These are phyloP conservation scores for Daedaleopsis nitida DNA, from an alignment of 768 basidiomycete genomes.

Conservation along the genomic window DNA sequence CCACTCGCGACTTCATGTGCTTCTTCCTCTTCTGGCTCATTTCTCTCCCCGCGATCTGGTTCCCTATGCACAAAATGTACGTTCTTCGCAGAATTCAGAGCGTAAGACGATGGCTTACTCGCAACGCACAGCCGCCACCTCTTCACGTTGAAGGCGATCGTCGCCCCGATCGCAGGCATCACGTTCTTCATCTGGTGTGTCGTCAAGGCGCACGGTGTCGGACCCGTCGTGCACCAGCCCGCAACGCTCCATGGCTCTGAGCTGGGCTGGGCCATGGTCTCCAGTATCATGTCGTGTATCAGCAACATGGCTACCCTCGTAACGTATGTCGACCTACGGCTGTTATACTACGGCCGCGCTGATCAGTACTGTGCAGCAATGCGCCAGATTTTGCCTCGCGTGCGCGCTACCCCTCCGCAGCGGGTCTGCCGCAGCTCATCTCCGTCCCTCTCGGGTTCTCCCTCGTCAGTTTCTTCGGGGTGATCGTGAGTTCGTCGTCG, in stretches of 20 bases:
- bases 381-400: constrained; percentile 78
- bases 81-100: constrained; percentile 27
- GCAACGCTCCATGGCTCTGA: constrained; percentile 63
- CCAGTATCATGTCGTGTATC: constrained; percentile 74
- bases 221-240: constrained; percentile 70
- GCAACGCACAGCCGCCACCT: constrained; percentile 59
- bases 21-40: constrained; percentile 90
- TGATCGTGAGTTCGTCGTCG: constrained; percentile 80
- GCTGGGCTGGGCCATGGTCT: constrained; percentile 76
- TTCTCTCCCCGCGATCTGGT: constrained; percentile 79
- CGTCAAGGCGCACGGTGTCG: constrained; percentile 74
- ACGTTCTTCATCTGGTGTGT: constrained; percentile 80
- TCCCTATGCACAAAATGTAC: constrained; percentile 80
- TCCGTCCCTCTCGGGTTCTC: constrained; percentile 75
- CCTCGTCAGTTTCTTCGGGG: constrained; percentile 76
- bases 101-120: constrained; percentile 3
- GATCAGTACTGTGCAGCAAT: constrained; percentile 43
- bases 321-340: constrained; percentile 44
- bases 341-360: background rate
- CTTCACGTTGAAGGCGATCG: constrained; percentile 76
- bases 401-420: constrained; percentile 55
- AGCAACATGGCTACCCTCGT: constrained; percentile 78
- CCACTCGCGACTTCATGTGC: constrained; percentile 72
- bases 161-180: constrained; percentile 70
- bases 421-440: constrained; percentile 66